Evolutionary conservation across 2,329 filamentous ascomycete species (phyloP), one percentile per base, ranked within the genome.

Genomic region (Diaporthe sp.): DNA sequence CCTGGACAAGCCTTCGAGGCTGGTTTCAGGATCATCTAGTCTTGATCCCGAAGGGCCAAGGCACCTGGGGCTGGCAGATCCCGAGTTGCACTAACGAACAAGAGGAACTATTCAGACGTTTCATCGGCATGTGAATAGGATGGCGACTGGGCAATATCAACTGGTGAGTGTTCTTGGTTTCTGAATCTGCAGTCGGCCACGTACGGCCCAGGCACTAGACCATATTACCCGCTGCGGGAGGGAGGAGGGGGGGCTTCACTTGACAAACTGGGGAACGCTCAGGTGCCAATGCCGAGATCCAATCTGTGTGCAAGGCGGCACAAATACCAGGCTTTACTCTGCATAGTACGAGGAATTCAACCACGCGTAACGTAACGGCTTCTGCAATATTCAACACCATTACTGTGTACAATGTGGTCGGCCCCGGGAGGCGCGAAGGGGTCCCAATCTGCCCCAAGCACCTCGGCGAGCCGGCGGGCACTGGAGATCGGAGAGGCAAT

Each of bases 1-100:
- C 9, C 12, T 25, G 47, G 63, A 53, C 63, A 53, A 39, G 63
- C 63, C 44, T 68, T 53, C 63, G n/a, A 68, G 47, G 39, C 47
- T 68, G 32, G 63, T 50, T 68, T 51, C 63, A 50, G 32, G 27
- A 22, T 53, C 63, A 68, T 68, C 63, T 53, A 32, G 63, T 68
- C n/a, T 37, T 32, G 63, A 39, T 68, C 63, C 63, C 63, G 63
- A 68, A 39, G 15, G 32, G 47, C 63, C 47, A 68, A 53, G 47
- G 22, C 22, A 39, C 32, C 63, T 68, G 44, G 63, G 63, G 19
- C 44, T 51, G 44, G 61, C 30, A 66, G 61, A 66, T 66, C 61
- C 61, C 61, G 61, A 37, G 44, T 51, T 25, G 61, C 44, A 66
- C 61, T 66, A 51, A 25, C 37, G 15, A 42, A 22, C 25, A 13